Conservation (phyloP, 176 grass and related monocot genomes). For the Oryza brachyantha region DNA sequence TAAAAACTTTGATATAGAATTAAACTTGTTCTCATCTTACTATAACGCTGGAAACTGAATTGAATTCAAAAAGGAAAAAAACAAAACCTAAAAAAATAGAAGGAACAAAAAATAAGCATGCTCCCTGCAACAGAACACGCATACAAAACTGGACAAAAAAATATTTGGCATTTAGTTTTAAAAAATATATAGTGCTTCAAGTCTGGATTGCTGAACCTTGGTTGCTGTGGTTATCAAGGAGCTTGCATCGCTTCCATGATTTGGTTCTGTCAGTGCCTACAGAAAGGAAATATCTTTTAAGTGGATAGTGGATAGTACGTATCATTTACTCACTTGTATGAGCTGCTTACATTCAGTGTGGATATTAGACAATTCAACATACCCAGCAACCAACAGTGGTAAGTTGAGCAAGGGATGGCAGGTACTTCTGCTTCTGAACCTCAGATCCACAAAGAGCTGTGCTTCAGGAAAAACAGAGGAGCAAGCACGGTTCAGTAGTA, state of each 20-base stretch:
- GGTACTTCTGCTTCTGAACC: constrained; percentile 60
- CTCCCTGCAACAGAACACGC: background rate
- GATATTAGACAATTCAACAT: constrained; percentile 12
- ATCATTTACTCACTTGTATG: background rate
- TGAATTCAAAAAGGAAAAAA: background rate
- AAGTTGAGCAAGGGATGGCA: constrained; percentile 59
- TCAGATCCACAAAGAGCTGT: constrained; percentile 74
- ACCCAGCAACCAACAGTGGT: constrained; percentile 61
- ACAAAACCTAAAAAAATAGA: background rate
- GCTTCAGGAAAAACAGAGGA: constrained; percentile 6
- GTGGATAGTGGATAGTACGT: background rate
- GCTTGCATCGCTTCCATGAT: constrained; percentile 84
- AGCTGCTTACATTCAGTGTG: background rate
- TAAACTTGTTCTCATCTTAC: background rate
- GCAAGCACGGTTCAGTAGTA: background rate
- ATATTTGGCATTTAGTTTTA: background rate
- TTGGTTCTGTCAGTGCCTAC: constrained; percentile 76
- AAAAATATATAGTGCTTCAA: background rate
- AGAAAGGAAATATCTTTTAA: constrained; percentile 8
- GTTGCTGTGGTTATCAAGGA: constrained; percentile 65
- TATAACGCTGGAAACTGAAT: background rate
- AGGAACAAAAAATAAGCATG: background rate
- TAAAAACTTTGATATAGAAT: background rate
- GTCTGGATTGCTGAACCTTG: constrained; percentile 44
- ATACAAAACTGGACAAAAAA: background rate